A percentile compares a stretch with the other conserved stretches of the same genome.
phyloP scores from a whole-genome alignment of 768 basidiomycete species.

The Pisolithus orientalis region DNA sequence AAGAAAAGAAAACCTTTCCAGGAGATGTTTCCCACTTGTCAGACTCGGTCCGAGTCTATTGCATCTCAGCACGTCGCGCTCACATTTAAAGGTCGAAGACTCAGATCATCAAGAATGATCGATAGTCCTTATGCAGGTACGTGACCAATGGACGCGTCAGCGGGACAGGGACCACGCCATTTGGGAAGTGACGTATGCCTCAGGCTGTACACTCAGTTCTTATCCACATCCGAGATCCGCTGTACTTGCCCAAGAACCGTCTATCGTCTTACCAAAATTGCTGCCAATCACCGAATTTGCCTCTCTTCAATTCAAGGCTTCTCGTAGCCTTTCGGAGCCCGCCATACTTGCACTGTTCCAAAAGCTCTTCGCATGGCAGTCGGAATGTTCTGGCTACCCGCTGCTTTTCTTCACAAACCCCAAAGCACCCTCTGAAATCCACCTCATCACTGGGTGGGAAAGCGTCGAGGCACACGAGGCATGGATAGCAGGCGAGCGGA shows the following conservation, averaged over 20 bases:
- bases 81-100: too few species aligned
- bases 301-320: conserved; percentile 29
- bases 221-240: too few species aligned
- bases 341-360: conserved; percentile 25
- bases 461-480: conserved; percentile 33
- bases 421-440: conserved; percentile 19
- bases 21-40: too few species aligned
- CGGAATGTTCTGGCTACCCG: conserved; percentile 35
- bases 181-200: too few species aligned
- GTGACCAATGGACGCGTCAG: too few species aligned
- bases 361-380: conserved; percentile 30
- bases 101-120: too few species aligned
- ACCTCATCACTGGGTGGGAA: conserved; percentile 42
- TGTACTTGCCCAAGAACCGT: background rate
- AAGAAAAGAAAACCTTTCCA: too few species aligned
- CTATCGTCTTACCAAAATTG: background rate
- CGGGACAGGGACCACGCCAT: too few species aligned
- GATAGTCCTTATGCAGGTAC: too few species aligned
- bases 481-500: conserved; percentile 37
- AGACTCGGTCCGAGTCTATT: too few species aligned
- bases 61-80: too few species aligned
- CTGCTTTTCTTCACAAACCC: conserved; percentile 32
- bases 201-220: too few species aligned
- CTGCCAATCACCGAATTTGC: conserved; percentile 44
- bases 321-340: conserved; percentile 24